A percentile compares a stretch with the other conserved stretches of the same genome.
These are phyloP conservation scores for Glomus cerebriforme DNA, from an alignment of 192 early-diverging fungal genomes.

Conservation along the genomic window DNA sequence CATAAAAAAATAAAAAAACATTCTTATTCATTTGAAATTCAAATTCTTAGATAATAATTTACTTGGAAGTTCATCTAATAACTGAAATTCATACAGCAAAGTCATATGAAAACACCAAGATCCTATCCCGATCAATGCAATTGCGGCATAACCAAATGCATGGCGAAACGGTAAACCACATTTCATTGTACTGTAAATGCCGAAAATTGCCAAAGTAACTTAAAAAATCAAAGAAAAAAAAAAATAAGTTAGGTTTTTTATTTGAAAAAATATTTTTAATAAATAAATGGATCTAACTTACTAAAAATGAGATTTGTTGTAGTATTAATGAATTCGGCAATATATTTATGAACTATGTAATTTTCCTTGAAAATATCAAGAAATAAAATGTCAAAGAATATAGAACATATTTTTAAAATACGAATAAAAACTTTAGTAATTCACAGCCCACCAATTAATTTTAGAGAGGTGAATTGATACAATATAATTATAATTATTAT, in stretches of 20 bases:
- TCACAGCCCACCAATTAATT: not conserved
- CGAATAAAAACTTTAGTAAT: not conserved
- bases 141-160: conserved; percentile 56
- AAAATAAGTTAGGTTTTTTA: too few relatives aligned
- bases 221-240: not conserved
- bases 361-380: conserved; percentile 52
- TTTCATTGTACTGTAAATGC: conserved; percentile 54
- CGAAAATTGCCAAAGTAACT: conserved; percentile 60
- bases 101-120: conserved; percentile 82
- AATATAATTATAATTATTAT: not conserved
- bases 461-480: not conserved
- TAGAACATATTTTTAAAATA: not conserved
- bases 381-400: not conserved
- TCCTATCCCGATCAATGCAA: conserved; percentile 70
- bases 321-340: conserved; percentile 84
- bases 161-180: conserved; percentile 55
- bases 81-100: conserved; percentile 68
- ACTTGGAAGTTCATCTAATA: conserved; percentile 82
- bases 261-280: too few relatives aligned
- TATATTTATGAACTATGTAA: conserved; percentile 65
- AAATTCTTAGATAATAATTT: conserved; percentile 24
- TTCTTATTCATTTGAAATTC: not conserved
- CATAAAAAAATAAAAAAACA: not conserved
- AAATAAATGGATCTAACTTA: conserved; percentile 20
- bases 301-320: conserved; percentile 67